phyloP scores from a whole-genome alignment of 1,284 basidiomycete species.

The Cryptococcus deneoformans region DNA sequence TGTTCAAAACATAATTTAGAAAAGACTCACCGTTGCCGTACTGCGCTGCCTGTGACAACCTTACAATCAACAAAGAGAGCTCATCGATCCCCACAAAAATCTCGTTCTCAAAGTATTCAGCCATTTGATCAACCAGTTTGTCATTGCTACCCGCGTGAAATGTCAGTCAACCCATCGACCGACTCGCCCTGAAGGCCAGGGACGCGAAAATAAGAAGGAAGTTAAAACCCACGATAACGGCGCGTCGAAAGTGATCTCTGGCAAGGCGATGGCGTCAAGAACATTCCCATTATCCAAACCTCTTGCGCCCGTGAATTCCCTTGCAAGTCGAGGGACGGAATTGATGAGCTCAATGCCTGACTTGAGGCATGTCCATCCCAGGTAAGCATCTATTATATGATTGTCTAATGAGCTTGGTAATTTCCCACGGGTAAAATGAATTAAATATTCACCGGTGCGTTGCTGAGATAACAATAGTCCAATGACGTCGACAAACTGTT shows the following conservation, averaged over 20 bases:
- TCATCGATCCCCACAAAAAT: background rate
- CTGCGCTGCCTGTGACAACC: background rate
- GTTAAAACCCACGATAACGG: conserved; percentile 2
- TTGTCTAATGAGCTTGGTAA: background rate
- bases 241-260: conserved; percentile 2
- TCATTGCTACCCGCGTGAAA: no score
- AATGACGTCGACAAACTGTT: conserved; percentile 16
- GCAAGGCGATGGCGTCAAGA: conserved; percentile 13
- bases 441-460: conserved; percentile 5
- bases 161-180: background rate
- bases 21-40: background rate
- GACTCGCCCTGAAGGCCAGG: background rate
- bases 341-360: conserved; percentile 16
- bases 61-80: background rate
- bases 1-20: no score
- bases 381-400: background rate
- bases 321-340: background rate
- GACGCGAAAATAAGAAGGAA: no score
- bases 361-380: conserved; percentile 5
- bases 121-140: conserved; percentile 15
- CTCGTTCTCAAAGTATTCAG: conserved; percentile 17
- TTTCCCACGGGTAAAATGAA: background rate
- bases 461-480: conserved; percentile 4
- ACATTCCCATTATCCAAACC: background rate
- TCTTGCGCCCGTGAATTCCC: background rate